Conservation (phyloP, 371 early-diverging fungal species). For the Mortierella sp. region DNA sequence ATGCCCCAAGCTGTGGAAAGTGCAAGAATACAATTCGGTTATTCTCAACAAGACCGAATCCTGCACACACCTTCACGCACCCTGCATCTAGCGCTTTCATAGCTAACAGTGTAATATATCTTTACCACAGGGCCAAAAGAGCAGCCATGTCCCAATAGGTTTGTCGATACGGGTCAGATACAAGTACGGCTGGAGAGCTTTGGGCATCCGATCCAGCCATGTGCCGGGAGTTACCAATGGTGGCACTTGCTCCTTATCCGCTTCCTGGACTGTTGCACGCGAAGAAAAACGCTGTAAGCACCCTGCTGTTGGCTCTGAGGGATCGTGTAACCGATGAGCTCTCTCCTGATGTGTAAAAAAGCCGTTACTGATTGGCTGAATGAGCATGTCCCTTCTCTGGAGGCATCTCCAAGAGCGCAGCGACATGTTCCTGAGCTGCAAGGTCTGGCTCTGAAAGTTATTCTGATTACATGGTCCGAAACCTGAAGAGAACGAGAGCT, state of each 20-base stretch:
- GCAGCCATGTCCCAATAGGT: slow-evolving; percentile 92
- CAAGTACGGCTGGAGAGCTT: slow-evolving; percentile 73
- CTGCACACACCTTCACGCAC: no score
- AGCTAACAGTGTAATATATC: background rate
- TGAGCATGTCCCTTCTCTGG: background rate
- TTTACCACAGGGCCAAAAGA: slow-evolving; percentile 90
- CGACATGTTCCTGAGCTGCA: slow-evolving; percentile 11
- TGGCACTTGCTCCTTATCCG: background rate
- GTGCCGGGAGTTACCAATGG: slow-evolving; percentile 19
- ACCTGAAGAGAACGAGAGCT: background rate
- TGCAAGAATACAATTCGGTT: no score
- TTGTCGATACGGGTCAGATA: slow-evolving; percentile 87
- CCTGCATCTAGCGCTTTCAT: background rate
- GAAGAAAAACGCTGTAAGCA: slow-evolving; percentile 11
- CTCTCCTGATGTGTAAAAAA: slow-evolving; percentile 1
- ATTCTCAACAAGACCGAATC: no score
- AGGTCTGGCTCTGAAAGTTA: background rate
- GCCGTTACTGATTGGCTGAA: background rate
- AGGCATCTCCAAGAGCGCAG: slow-evolving; percentile 11
- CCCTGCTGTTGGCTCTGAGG: background rate
- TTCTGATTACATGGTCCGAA: background rate
- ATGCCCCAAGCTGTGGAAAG: slow-evolving; percentile 81
- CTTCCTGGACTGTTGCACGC: background rate
- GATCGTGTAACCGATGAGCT: background rate
- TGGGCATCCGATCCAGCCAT: slow-evolving; percentile 60